Conservation (phyloP, 1,284 basidiomycete genomes). For the Sporisorium scitamineum region DNA sequence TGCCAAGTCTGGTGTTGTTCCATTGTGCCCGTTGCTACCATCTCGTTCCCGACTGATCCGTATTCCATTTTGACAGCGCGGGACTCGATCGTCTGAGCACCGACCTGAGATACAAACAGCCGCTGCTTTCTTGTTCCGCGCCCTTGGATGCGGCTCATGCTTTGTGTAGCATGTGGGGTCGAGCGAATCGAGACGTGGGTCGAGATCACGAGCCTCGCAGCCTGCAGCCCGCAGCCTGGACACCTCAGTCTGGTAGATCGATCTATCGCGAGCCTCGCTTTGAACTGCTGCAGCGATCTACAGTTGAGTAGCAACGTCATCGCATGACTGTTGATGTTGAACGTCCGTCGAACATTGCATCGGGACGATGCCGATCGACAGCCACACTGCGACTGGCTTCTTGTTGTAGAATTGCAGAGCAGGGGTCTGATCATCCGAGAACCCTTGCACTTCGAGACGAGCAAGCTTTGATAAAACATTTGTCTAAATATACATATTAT, state of each 20-base stretch:
- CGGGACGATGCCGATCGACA: too few species aligned
- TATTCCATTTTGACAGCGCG: background rate
- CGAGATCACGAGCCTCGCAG: slow-evolving; percentile 2
- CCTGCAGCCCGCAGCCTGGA: background rate
- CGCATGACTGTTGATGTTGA: too few species aligned
- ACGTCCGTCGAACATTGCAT: too few species aligned
- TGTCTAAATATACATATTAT: too few species aligned
- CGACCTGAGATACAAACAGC: background rate
- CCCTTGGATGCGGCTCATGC: background rate
- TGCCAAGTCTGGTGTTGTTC: slow-evolving; percentile 1
- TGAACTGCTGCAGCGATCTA: background rate
- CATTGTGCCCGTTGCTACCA: background rate
- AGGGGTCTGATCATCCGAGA: too few species aligned
- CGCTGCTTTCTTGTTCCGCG: background rate
- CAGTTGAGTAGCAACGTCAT: slow-evolving; percentile 1
- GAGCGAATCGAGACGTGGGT: background rate
- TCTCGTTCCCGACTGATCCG: background rate
- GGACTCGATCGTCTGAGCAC: background rate
- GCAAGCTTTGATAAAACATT: too few species aligned
- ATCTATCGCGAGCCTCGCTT: background rate
- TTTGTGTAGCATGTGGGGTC: too few species aligned
- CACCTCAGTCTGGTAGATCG: background rate
- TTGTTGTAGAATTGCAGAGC: too few species aligned
- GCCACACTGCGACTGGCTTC: too few species aligned
- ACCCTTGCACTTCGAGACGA: too few species aligned